Evolutionary conservation across 495 filamentous ascomycete genomes (phyloP).

Genomic region (Massariosphaeria phaeospora): DNA sequence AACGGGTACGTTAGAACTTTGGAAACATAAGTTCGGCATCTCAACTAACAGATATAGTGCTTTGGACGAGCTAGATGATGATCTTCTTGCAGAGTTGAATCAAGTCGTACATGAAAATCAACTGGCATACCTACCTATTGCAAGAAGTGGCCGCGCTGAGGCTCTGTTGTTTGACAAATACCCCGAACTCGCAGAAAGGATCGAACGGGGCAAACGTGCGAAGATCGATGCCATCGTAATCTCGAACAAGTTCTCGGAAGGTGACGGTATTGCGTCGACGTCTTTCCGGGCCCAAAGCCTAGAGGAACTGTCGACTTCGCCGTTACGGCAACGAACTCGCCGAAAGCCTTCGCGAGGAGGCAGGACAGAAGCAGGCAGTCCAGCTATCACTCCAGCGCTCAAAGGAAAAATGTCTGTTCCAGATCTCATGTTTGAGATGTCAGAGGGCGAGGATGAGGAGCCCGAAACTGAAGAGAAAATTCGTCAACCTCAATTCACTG

Average conservation of each 20-base stretch:
- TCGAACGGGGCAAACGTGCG: slow-evolving; percentile 51
- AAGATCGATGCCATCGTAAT: slow-evolving; percentile 58
- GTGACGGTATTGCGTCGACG: slow-evolving; percentile 52
- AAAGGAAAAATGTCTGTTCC: slow-evolving; percentile 57
- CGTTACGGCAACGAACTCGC: slow-evolving; percentile 51
- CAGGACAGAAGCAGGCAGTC: slow-evolving; percentile 46
- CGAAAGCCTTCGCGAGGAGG: slow-evolving; percentile 46
- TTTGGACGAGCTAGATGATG: slow-evolving; percentile 80
- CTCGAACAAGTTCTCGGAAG: slow-evolving; percentile 54
- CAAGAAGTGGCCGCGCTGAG: slow-evolving; percentile 68
- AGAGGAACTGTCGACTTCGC: slow-evolving; percentile 54
- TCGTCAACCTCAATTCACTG: slow-evolving; percentile 1
- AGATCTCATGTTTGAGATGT: slow-evolving; percentile 95
- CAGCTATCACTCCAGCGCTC: slow-evolving; percentile 45
- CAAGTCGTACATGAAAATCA: slow-evolving; percentile 76
- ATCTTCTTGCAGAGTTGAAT: slow-evolving; percentile 73
- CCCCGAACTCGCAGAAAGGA: slow-evolving; percentile 54
- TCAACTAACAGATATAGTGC: slow-evolving; percentile 46
- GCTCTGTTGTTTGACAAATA: slow-evolving; percentile 64
- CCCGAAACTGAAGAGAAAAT: neutral
- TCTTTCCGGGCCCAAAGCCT: slow-evolving; percentile 49
- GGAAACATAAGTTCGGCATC: neutral
- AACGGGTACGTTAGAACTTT: slow-evolving; percentile 56
- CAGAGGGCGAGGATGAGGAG: slow-evolving; percentile 57
- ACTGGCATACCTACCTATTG: slow-evolving; percentile 64